Conservation (phyloP, 331 rosid genomes). For the Malus hybrid region DNA sequence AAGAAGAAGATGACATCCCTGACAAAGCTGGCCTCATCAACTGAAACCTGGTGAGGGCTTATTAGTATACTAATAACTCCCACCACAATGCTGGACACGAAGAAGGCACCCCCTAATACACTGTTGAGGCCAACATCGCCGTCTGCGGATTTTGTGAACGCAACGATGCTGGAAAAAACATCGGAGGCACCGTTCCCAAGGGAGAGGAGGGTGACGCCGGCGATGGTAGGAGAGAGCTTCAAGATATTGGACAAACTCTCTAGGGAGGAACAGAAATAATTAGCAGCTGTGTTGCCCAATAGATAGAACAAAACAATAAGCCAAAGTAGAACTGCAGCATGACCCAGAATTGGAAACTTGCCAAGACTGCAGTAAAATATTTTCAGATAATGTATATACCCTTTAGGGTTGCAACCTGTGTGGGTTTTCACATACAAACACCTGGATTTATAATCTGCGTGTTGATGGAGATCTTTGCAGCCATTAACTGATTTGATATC, state of each 20-base stretch:
- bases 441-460: conserved; percentile 33
- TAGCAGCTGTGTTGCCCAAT: conserved; percentile 70
- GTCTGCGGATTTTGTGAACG: conserved; percentile 45
- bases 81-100: conserved; percentile 50
- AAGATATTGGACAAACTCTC: conserved; percentile 53
- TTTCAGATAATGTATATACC: conserved; percentile 64
- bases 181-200: conserved; percentile 80
- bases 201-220: conserved; percentile 77
- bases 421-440: conserved; percentile 55
- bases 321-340: conserved; percentile 52
- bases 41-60: conserved; percentile 19
- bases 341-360: conserved; percentile 37
- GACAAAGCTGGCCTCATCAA: conserved; percentile 45
- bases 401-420: conserved; percentile 37
- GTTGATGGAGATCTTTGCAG: conserved; percentile 5
- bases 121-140: conserved; percentile 59
- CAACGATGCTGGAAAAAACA: conserved; percentile 57
- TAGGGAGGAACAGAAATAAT: conserved; percentile 55
- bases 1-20: conserved; percentile 60
- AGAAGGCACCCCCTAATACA: conserved; percentile 65
- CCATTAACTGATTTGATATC: neutral
- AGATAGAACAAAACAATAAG: conserved; percentile 65
- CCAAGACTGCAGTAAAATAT: conserved; percentile 72
- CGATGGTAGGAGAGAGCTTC: conserved; percentile 66
- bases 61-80: conserved; percentile 55